Evolutionary conservation across 169 alveolate genomes (phyloP), one percentile per base, ranked within the genome.

Genomic region (Plasmodium ovale): DNA sequence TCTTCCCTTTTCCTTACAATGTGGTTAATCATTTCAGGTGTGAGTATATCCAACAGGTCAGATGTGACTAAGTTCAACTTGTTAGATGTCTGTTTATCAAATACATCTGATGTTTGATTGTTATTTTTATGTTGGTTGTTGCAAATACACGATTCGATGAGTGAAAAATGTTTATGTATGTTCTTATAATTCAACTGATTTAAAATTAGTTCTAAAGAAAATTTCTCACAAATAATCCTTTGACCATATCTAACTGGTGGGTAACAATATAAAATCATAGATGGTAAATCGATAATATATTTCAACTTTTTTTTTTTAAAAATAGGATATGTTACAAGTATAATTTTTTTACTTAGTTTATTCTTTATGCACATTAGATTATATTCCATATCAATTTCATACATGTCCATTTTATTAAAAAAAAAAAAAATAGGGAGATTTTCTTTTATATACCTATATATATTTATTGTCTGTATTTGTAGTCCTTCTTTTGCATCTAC

Each of bases 401-500:
- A 60, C 49, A 93, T 56, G 87, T 97, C 99, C 93, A 96, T 94
- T 85, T 97, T 97, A 79, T 97, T 97, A 23, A 97, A 88, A 82
- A 97, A 97, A 47, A 96, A 95, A 33, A 93, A 87, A 49, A 96
- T 92, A 7, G 99, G 99, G 44, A 96, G 89, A 14, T 93, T 87
- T 67, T 91, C 95, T 89, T 94, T 96, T 68, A 96, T 93, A 58
- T 92, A 89, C 95, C 98, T 95, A 21, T 94, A 96, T 27, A 96
- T 92, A 65, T 96, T 95, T 47, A 88, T 71, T n/a, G 97, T 92
- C 92, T 96, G 94, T 44, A 97, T 95, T 93, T 95, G 91, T 29
- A 97, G 95, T 0, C 98, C 98, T 33, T 94, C 92, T 85, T 93
- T 95, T 5, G 97, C 96, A 91, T 97, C 98, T 73, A 97, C 92